Evolutionary conservation across 371 early-diverging fungal genomes (phyloP).

Genomic region (Mucor lusitanicus): DNA sequence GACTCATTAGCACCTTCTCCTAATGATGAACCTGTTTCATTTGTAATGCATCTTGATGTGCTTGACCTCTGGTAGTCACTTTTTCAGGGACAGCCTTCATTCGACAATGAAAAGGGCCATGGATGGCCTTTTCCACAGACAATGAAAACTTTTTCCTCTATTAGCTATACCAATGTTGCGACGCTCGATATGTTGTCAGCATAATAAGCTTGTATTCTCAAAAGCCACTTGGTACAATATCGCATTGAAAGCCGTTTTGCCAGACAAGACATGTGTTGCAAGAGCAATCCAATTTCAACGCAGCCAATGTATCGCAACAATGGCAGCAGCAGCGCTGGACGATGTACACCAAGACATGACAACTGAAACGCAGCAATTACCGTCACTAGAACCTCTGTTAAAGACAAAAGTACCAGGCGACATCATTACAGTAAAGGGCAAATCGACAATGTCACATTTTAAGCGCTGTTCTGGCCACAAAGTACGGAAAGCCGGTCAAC

Average conservation of each 20-base stretch:
- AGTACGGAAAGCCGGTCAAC: not conserved
- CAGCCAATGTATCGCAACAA: not conserved
- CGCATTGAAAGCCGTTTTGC: constrained; percentile 3
- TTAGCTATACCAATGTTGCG: not conserved
- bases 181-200: constrained; percentile 4
- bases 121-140: not conserved
- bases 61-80: not conserved
- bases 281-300: not conserved
- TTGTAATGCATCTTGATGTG: not conserved
- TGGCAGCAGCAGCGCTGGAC: not conserved
- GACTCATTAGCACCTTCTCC: not conserved
- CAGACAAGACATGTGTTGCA: not conserved
- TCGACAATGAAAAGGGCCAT: not conserved
- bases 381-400: not conserved
- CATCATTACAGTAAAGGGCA: not conserved
- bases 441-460: not conserved
- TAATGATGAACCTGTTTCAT: not conserved
- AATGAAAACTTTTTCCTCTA: not conserved
- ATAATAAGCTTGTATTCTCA: constrained; percentile 10
- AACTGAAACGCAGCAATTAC: not conserved
- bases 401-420: not conserved
- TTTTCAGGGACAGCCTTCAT: not conserved
- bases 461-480: constrained; percentile 10
- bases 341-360: not conserved
- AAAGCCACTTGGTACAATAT: constrained; percentile 9